Conservation (phyloP, 495 filamentous ascomycete genomes). For the Hypoxylon trugodes region DNA sequence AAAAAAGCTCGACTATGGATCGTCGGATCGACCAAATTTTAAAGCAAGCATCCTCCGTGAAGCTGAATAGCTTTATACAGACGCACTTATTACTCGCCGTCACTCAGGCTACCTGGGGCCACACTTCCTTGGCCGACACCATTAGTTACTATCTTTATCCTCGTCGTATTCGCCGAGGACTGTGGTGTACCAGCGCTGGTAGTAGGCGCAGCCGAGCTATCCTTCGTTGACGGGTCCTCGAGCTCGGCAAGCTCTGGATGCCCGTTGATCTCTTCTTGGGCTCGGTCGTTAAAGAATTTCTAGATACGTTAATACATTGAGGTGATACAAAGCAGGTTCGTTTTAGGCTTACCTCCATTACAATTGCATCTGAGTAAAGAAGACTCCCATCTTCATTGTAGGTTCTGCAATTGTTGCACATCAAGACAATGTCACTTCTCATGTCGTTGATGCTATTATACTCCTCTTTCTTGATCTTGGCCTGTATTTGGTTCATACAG, state of each 20-base stretch:
- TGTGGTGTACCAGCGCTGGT: conserved; percentile 76
- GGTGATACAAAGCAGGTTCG: background rate
- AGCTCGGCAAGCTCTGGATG: conserved; percentile 79
- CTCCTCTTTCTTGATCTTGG: conserved; percentile 92
- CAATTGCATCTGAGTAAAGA: conserved; percentile 89
- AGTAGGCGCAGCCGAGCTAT: conserved; percentile 69
- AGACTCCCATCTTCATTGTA: conserved; percentile 96
- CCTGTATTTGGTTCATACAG: conserved; percentile 90
- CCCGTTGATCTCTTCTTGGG: conserved; percentile 72
- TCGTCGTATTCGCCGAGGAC: conserved; percentile 55
- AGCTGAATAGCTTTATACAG: no score
- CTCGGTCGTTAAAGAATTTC: conserved; percentile 71
- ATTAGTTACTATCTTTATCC: conserved; percentile 67
- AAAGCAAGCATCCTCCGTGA: no score
- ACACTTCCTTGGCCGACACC: conserved; percentile 55
- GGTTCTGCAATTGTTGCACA: conserved; percentile 89
- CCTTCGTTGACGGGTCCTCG: conserved; percentile 67
- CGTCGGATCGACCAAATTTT: no score
- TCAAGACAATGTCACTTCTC: conserved; percentile 78
- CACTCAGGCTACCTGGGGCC: conserved; percentile 53
- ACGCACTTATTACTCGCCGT: conserved; percentile 50
- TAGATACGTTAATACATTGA: conserved; percentile 45
- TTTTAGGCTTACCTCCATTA: conserved; percentile 81
- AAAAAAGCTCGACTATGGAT: background rate
- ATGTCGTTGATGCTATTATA: conserved; percentile 84